Base-by-base conservation (phyloP, 345 rosid genomes). In the Heritiera fomes region DNA sequence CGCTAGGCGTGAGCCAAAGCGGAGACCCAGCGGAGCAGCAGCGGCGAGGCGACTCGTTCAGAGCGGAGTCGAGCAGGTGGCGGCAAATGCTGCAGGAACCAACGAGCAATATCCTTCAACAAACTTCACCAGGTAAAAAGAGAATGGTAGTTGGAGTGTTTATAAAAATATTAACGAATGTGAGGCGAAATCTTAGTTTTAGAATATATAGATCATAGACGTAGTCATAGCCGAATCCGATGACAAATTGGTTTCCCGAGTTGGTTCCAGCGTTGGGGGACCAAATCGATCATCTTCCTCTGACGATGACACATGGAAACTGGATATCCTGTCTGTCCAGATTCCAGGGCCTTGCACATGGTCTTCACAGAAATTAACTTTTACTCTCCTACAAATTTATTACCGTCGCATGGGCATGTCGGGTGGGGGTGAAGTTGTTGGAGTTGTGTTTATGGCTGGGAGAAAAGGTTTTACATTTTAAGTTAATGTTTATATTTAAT, bases 51-150 rank as follows among this genome's bases (percentile, higher is more conserved):
- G 89, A 88, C 30, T 82, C 86, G 17, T 87, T 82, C 60, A 81
- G 80, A 59, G 87, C 88, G 12, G 92, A 89, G 81, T 84, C 90
- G 11, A 74, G 79, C 74, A 81, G 86, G 62, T 84, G 86, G 82
- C 89, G 96, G 93, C 75, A 79, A n/a, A 59, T 81, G 89, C 13
- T 69, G 73, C 91, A 80, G 23, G 88, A 84, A 13, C 80, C 83
- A 4, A 8, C 63, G n/a, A 75, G 67, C 59, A 71, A 66, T 46
- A 47, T 63, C 40, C 79, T 79, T 78, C 88, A 82, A 65, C 80
- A 63, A 77, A 81, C 80, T 32, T 61, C 80, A 34, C 76, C 88
- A 84, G 92, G 90, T 89, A 84, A 79, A 41, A 41, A 45, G 8
- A 76, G 4, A 63, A 34, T 18, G n/a, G 30, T 71, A 28, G 38